A percentile compares a stretch with the other conserved stretches of the same genome.
These are phyloP conservation scores for Anastatica hierochuntica DNA, from an alignment of 345 rosid genomes.

Conservation along the genomic window DNA sequence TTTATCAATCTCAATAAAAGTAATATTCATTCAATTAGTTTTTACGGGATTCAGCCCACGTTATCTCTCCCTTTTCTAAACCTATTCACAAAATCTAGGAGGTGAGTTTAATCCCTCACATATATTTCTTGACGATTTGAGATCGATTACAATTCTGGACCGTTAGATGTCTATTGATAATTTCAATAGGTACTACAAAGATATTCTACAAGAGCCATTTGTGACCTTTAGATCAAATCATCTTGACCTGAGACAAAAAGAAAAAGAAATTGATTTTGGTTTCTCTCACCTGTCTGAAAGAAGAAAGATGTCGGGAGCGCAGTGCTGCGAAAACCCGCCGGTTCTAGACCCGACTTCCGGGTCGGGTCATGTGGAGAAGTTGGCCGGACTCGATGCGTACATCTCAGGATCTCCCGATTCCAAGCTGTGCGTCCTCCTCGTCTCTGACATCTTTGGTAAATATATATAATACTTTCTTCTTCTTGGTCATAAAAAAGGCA, in stretches of 20 bases:
- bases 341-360: slow-evolving; percentile 38
- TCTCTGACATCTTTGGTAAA: slow-evolving; percentile 58
- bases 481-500: too few relatives aligned
- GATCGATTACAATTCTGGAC: background rate
- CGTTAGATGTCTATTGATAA: slow-evolving; percentile 16
- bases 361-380: slow-evolving; percentile 45
- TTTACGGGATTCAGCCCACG: too few relatives aligned
- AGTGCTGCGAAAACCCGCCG: slow-evolving; percentile 78
- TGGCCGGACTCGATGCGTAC: slow-evolving; percentile 58
- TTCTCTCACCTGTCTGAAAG: background rate
- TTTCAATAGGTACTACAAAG: too few relatives aligned
- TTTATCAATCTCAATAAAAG: too few relatives aligned
- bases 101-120: too few relatives aligned
- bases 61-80: too few relatives aligned
- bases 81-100: too few relatives aligned
- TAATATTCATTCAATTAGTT: too few relatives aligned
- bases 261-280: background rate
- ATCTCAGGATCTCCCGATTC: slow-evolving; percentile 50
- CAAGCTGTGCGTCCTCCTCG: slow-evolving; percentile 51
- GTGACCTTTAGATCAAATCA: too few relatives aligned
- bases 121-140: too few relatives aligned
- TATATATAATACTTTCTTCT: too few relatives aligned
- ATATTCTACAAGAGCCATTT: too few relatives aligned
- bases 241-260: background rate
- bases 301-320: slow-evolving; percentile 46